phyloP scores from a whole-genome alignment of 495 filamentous ascomycete species.

The Neurospora sp. region DNA sequence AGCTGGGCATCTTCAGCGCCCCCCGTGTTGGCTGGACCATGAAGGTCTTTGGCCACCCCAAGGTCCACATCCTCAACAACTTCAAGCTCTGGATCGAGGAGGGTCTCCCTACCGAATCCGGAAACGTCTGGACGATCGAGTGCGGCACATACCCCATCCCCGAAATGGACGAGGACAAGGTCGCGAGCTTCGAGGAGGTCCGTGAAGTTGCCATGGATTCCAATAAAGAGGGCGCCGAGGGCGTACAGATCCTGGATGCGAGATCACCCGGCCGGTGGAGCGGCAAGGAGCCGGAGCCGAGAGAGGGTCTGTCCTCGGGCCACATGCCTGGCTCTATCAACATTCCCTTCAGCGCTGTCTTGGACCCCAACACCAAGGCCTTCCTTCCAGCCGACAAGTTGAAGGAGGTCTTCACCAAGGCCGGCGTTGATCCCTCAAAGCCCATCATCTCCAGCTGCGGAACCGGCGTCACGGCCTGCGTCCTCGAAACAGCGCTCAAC shows the following conservation, averaged over 20 bases:
- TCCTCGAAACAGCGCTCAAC: constrained; percentile 78
- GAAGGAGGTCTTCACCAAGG: constrained; percentile 61
- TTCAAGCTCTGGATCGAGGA: constrained; percentile 82
- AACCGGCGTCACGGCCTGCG: constrained; percentile 88
- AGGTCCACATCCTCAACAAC: constrained; percentile 87
- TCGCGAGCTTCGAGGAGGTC: constrained; percentile 63
- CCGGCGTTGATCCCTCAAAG: constrained; percentile 68
- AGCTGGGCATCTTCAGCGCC: constrained; percentile 87
- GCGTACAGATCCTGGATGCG: constrained; percentile 84
- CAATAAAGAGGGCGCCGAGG: constrained; percentile 68
- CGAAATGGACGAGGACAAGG: constrained; percentile 36
- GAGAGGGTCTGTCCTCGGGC: constrained; percentile 76
- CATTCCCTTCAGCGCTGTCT: constrained; percentile 66
- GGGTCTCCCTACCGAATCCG: constrained; percentile 69
- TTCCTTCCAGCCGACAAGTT: constrained; percentile 65
- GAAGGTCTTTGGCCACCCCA: constrained; percentile 78
- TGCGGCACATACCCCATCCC: constrained; percentile 46
- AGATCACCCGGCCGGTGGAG: constrained; percentile 68
- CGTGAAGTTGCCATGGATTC: constrained; percentile 62
- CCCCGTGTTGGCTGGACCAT: constrained; percentile 92
- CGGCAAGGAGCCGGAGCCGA: constrained; percentile 77
- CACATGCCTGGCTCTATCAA: constrained; percentile 86
- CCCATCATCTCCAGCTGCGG: constrained; percentile 86
- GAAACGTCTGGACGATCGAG: constrained; percentile 54
- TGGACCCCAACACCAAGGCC: constrained; percentile 74